Percentiles rank a stretch among this genome's conserved stretches.
phyloP scores from a whole-genome alignment of 495 filamentous ascomycete species.

The Lasiosphaeriaceae sp. region DNA sequence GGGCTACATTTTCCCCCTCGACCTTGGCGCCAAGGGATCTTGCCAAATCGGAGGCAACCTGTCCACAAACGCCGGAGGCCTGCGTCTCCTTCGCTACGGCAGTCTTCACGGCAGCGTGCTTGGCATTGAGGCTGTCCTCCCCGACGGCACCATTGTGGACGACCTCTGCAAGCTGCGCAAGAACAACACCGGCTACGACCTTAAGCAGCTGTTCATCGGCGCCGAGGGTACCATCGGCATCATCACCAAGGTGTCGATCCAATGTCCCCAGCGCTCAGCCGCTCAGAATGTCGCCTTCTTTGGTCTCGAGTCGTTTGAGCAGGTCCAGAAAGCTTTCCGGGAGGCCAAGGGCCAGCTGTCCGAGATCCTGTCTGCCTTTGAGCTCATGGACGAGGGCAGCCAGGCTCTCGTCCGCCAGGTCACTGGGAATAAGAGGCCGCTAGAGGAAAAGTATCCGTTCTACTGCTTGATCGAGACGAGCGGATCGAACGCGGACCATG shows the following conservation, averaged over 20 bases:
- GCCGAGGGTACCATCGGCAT: constrained; percentile 92
- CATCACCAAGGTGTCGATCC: constrained; percentile 82
- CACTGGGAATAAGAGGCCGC: constrained; percentile 70
- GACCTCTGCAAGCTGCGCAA: constrained; percentile 84
- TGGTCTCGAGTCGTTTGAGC: constrained; percentile 78
- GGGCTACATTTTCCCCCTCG: constrained; percentile 85
- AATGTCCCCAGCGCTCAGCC: constrained; percentile 79
- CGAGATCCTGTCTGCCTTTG: constrained; percentile 95
- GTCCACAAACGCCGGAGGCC: constrained; percentile 91
- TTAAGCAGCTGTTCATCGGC: constrained; percentile 97
- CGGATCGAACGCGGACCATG: constrained; percentile 89
- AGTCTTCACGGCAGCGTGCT: constrained; percentile 90
- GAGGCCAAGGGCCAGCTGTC: constrained; percentile 85
- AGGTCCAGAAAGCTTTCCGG: constrained; percentile 74
- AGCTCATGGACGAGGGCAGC: constrained; percentile 85
- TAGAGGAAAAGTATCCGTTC: constrained; percentile 82
- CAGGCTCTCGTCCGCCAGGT: constrained; percentile 72
- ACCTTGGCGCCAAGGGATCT: constrained; percentile 93
- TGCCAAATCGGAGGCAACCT: constrained; percentile 98
- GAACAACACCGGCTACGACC: constrained; percentile 95
- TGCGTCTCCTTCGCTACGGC: constrained; percentile 87
- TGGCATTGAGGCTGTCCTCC: constrained; percentile 86
- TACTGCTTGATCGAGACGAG: constrained; percentile 96
- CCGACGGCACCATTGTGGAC: constrained; percentile 87
- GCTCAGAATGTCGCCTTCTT: constrained; percentile 91